Base-by-base conservation (phyloP, 2,329 filamentous ascomycete species). In the Hymenoscyphus albidus region DNA sequence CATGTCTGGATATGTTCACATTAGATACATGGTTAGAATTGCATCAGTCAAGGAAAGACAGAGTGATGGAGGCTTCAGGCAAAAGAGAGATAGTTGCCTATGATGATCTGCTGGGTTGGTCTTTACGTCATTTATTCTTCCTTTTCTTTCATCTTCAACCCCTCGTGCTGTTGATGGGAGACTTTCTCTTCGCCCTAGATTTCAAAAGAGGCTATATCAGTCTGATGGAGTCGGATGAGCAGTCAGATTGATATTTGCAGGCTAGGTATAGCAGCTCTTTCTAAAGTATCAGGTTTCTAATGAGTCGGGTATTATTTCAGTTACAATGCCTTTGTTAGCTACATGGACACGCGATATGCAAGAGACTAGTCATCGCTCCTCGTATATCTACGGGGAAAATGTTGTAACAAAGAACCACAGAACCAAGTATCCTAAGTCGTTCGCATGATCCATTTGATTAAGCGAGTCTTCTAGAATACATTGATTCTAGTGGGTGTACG, bases 21-120 rank as follows among this genome's bases (percentile, higher is more conserved):
- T 18, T 51, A 51, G 44, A 51, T 22, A 51, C 5, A 51, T 7
- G 44, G 44, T 51, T n/a, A 9, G 44, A 51, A 51, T 51, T 18
- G 18, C 44, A 51, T 51, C 18, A 27, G 18, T 10, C 22, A 18
- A 51, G 44, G 18, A 10, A 51, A 51, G 22, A 51, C 22, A 10
- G 7, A 51, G 44, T 22, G 44, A 51, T 22, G 18, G 6, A 22
- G 18, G 44, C 18, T 22, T 27, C 22, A 3, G 14, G 18, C n/a
- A 18, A 18, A 51, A 18, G 4, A 51, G 22, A 12, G 44, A n/a
- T 18, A n/a, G n/a, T 18, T 22, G 44, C 44, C 44, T 51, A 51
- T 51, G 44, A 51, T 51, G 44, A 51, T 51, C 44, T 22, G 44
- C 44, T 51, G 44, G 44, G 44, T 51, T 16, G 44, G 44, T 51